Evolutionary conservation across 2,329 filamentous ascomycete genomes (phyloP), one percentile per base, ranked within the genome.

Genomic region (Karstenula rhodostoma): DNA sequence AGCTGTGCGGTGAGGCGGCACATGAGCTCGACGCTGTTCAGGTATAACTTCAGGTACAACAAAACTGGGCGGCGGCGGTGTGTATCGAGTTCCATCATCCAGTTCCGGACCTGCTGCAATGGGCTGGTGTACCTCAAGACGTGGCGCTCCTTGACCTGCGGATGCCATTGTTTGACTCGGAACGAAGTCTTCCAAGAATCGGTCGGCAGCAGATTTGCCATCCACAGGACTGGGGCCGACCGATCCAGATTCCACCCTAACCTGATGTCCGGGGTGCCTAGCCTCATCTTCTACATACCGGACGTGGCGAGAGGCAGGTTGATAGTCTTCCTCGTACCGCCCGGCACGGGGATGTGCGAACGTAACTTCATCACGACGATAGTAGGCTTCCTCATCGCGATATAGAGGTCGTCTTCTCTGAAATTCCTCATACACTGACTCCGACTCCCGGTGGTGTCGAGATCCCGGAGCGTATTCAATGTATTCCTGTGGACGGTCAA

Each of bases 181-280:
- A 9, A 69, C 66, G 46, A 76, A 69, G 8, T 76, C 75, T 32
- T 75, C 73, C 17, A 78, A 53, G 50, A 78, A 77, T 25, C 74
- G 73, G 60, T 77, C 75, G 32, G 75, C 75, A 12, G 72, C 73
- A 37, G 73, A 70, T 32, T 70, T 67, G 10, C 65, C 71, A 56
- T 63, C 63, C 43, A 66, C 54, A 23, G 66, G 65, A 56, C 68
- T 73, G 3, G 56, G 60, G 9, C 74, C 70, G 23, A 63, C 66
- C 12, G 62, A 63, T 52, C 58, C 66, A 32, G 60, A 58, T 55
- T 73, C 71, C 44, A 66, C 65, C 15, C 66, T 51, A 12, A 69
- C 64, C 7, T 69, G 73, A 33, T 68, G 70, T 37, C 72, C 72
- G 13, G 66, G 56, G 33, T 62, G 65, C 19, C 58, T 60, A 13